Percentiles rank a stretch among this genome's conserved stretches.
phyloP scores from a whole-genome alignment of 148 eudicot genomes.

The Spergularia bocconei region DNA sequence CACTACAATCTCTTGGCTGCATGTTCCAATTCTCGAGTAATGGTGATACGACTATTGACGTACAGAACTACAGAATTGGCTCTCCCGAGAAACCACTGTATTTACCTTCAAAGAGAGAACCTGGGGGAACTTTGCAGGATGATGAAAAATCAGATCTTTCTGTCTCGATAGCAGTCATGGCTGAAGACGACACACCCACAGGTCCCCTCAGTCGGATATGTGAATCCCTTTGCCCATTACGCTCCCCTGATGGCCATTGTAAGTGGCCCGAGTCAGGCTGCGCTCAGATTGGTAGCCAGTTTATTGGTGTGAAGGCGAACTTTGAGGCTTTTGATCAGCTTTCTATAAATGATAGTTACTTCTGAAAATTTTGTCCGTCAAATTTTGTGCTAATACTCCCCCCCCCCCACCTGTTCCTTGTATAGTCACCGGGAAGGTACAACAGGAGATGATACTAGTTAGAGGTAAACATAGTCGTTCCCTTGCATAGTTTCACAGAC shows the following conservation, averaged over 20 bases:
- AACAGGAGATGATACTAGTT: slow-evolving; percentile 17
- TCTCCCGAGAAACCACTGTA: slow-evolving; percentile 39
- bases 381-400: slow-evolving; percentile 28
- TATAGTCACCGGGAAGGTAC: slow-evolving; percentile 18
- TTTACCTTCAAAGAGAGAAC: slow-evolving; percentile 39
- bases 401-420: slow-evolving; percentile 20
- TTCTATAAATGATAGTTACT: slow-evolving; percentile 85
- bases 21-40: slow-evolving; percentile 71
- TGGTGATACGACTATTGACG: slow-evolving; percentile 65
- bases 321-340: slow-evolving; percentile 93
- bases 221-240: slow-evolving; percentile 81
- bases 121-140: slow-evolving; percentile 32
- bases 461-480: neutral
- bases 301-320: slow-evolving; percentile 84
- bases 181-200: slow-evolving; percentile 45
- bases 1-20: slow-evolving; percentile 84
- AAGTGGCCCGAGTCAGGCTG: slow-evolving; percentile 94
- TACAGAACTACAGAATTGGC: slow-evolving; percentile 50
- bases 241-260: slow-evolving; percentile 71
- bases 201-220: slow-evolving; percentile 59
- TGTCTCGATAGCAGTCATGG: slow-evolving; percentile 45
- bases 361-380: slow-evolving; percentile 30
- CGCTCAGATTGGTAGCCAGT: slow-evolving; percentile 86
- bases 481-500: neutral
- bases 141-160: slow-evolving; percentile 70